A percentile compares a stretch with the other conserved stretches of the same genome.
phyloP scores from a whole-genome alignment of 805 yeast genomes.

The Scheffersomyces spartinae region DNA sequence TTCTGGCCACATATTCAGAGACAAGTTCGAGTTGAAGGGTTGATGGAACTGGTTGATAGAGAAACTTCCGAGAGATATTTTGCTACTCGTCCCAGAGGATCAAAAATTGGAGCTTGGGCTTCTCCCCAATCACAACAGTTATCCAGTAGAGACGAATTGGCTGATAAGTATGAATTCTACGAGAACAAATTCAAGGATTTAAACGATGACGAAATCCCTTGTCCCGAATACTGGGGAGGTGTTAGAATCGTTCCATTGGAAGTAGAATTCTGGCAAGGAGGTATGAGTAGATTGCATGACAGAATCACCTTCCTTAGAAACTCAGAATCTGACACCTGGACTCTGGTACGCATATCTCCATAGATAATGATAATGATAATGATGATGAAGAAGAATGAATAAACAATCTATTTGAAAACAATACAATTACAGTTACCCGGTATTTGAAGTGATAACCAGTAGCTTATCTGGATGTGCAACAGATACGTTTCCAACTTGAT shows the following conservation, averaged over 20 bases:
- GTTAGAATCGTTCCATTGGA: slow-evolving; percentile 77
- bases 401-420: too few relatives aligned
- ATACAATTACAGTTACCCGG: too few relatives aligned
- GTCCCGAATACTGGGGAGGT: slow-evolving; percentile 97
- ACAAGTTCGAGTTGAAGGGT: slow-evolving; percentile 89
- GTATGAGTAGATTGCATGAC: slow-evolving; percentile 83
- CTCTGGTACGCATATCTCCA: slow-evolving; percentile 63
- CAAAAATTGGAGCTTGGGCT: slow-evolving; percentile 95
- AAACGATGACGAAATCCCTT: slow-evolving; percentile 56
- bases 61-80: slow-evolving; percentile 73
- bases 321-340: slow-evolving; percentile 43
- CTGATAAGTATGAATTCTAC: slow-evolving; percentile 33
- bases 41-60: slow-evolving; percentile 57
- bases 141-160: slow-evolving; percentile 49
- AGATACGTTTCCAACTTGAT: too few relatives aligned
- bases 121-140: slow-evolving; percentile 73
- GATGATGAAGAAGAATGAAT: too few relatives aligned
- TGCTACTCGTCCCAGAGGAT: slow-evolving; percentile 82
- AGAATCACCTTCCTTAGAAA: slow-evolving; percentile 64
- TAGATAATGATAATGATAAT: too few relatives aligned
- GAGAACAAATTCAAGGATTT: slow-evolving; percentile 48
- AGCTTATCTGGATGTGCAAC: too few relatives aligned
- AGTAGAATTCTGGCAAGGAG: slow-evolving; percentile 97
- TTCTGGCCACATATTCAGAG: slow-evolving; percentile 90
- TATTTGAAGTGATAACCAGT: too few relatives aligned